Percentiles rank a stretch among this genome's conserved stretches.
These are phyloP conservation scores for Fusarium albidum DNA, from an alignment of 2,329 filamentous ascomycete genomes.

Conservation along the genomic window DNA sequence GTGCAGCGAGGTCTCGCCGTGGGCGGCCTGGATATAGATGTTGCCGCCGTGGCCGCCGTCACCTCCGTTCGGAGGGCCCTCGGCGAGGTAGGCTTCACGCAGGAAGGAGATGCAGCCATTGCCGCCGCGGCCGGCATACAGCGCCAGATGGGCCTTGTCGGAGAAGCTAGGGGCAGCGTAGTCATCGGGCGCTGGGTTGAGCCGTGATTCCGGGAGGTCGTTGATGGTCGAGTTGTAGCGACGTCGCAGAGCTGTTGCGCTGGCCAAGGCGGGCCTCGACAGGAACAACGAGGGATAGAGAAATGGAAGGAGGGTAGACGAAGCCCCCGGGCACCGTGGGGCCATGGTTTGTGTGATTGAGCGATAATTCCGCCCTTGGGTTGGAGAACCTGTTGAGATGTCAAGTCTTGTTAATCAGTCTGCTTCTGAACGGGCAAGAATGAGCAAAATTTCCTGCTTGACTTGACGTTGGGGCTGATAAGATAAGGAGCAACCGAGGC, in stretches of 20 bases:
- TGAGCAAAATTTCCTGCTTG: conserved; percentile 21
- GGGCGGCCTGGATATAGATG: conserved; percentile 92
- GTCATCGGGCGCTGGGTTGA: conserved; percentile 85
- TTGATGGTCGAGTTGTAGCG: conserved; percentile 44
- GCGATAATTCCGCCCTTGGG: conserved; percentile 5
- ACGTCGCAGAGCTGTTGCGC: conserved; percentile 20
- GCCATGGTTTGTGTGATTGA: conserved; percentile 35
- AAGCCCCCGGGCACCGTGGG: conserved; percentile 35
- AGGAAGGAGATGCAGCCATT: conserved; percentile 95
- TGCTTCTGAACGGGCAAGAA: background rate
- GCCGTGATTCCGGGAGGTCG: conserved; percentile 60
- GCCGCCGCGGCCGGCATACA: conserved; percentile 83
- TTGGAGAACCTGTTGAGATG: conserved; percentile 2
- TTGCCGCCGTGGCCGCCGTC: conserved; percentile 93
- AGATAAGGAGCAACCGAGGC: conserved; percentile 27
- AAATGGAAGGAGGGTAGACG: conserved; percentile 48
- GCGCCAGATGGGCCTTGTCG: conserved; percentile 80
- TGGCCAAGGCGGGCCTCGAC: conserved; percentile 19
- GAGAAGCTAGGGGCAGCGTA: conserved; percentile 85
- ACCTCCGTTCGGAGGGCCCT: conserved; percentile 93
- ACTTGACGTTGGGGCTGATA: conserved; percentile 16
- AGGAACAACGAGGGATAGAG: conserved; percentile 58
- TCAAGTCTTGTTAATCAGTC: conserved; percentile 11
- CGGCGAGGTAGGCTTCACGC: conserved; percentile 86
- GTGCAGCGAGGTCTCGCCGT: conserved; percentile 90